Conservation (phyloP, 352 stramenopile species). For the Phytophthora crassamura region DNA sequence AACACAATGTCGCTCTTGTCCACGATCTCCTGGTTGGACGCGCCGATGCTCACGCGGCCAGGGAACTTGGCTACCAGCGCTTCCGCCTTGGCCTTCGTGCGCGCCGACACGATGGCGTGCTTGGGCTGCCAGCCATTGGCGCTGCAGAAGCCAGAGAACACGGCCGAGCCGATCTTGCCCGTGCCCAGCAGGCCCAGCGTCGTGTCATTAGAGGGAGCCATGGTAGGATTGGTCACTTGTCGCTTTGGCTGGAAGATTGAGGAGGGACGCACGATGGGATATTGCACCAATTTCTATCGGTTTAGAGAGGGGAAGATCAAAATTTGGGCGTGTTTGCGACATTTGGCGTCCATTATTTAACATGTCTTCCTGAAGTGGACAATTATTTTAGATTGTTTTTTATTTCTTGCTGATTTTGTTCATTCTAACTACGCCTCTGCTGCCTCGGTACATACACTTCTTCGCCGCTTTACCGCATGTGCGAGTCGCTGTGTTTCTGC, state of each 20-base stretch:
- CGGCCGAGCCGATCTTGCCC: conserved; percentile 88
- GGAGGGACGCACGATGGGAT: conserved; percentile 16
- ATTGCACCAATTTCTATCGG: background rate
- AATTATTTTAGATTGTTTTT: too few species aligned
- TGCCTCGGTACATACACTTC: conserved; percentile 25
- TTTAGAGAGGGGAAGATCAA: background rate
- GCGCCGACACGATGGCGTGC: conserved; percentile 74
- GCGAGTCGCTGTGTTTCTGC: conserved; percentile 15
- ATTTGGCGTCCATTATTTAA: conserved; percentile 7
- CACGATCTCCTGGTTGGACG: conserved; percentile 84
- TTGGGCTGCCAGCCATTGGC: conserved; percentile 78
- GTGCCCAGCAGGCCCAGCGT: conserved; percentile 83
- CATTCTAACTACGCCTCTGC: conserved; percentile 31
- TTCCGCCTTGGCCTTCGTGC: conserved; percentile 79
- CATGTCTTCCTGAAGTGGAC: too few species aligned
- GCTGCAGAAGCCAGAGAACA: conserved; percentile 85
- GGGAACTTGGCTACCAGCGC: conserved; percentile 78
- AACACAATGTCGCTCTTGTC: conserved; percentile 87
- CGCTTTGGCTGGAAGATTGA: conserved; percentile 14
- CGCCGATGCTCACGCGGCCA: conserved; percentile 62
- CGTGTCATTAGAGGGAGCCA: conserved; percentile 61
- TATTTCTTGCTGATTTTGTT: background rate
- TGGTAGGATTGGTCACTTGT: conserved; percentile 28
- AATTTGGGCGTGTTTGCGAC: background rate
- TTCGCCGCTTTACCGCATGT: conserved; percentile 34